A percentile compares a stretch with the other conserved stretches of the same genome.
These are phyloP conservation scores for Xanthoparmelia taractica DNA, from an alignment of 495 filamentous ascomycete species.

Conservation along the genomic window DNA sequence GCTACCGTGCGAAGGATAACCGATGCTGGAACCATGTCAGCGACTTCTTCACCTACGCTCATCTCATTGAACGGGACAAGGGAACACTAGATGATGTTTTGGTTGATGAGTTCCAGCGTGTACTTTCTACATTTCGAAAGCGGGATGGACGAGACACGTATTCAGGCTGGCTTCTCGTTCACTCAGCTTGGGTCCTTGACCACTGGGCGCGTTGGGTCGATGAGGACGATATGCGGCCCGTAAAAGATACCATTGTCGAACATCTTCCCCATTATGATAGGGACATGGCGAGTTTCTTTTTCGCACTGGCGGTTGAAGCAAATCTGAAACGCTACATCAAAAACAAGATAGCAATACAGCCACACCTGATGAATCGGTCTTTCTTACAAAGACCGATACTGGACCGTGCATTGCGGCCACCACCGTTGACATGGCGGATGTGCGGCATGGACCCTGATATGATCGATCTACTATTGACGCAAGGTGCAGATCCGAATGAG, in stretches of 20 bases:
- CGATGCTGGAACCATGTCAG: not conserved
- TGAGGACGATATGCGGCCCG: not conserved
- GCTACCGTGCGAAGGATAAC: not conserved
- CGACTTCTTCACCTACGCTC: slow-evolving; percentile 2
- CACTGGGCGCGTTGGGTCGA: not conserved
- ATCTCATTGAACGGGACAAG: not conserved
- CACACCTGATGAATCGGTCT: slow-evolving; percentile 1
- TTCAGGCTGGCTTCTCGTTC: not conserved
- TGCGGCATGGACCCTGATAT: not conserved
- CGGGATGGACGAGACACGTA: not conserved
- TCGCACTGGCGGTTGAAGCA: not conserved
- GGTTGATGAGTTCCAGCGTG: slow-evolving; percentile 2
- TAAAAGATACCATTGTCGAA: too few relatives aligned
- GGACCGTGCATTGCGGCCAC: slow-evolving; percentile 1
- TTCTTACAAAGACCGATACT: not conserved
- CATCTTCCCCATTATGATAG: not conserved
- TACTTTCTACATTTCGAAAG: not conserved
- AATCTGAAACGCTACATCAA: not conserved
- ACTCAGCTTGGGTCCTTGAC: not conserved
- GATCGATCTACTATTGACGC: not conserved
- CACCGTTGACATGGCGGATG: too few relatives aligned
- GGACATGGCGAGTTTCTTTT: not conserved
- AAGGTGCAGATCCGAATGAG: slow-evolving; percentile 1
- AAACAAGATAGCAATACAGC: not conserved
- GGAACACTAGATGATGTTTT: not conserved